phyloP scores from a whole-genome alignment of 2,329 filamentous ascomycete genomes.

The Alternaria incomplexa region DNA sequence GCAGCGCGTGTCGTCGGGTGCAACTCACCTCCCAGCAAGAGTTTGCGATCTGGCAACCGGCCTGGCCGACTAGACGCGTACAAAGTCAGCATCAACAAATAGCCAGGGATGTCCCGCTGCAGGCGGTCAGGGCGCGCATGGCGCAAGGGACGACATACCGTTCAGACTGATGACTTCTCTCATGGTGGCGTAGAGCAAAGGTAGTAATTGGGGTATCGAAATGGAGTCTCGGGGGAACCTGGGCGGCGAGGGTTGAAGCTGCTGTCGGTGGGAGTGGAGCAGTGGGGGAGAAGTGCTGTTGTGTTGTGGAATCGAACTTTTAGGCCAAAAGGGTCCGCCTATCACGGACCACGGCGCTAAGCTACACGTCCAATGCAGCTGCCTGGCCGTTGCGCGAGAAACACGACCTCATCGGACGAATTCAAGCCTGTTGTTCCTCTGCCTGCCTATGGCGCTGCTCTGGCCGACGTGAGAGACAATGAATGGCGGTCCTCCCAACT shows the following conservation, averaged over 20 bases:
- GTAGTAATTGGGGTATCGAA: constrained; percentile 42
- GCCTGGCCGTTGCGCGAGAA: constrained; percentile 5
- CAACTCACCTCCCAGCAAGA: constrained; percentile 98
- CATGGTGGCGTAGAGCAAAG: constrained; percentile 67
- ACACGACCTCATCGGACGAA: background rate
- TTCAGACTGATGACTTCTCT: constrained; percentile 99
- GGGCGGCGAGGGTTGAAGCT: constrained; percentile 26
- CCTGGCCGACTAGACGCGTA: constrained; percentile 86
- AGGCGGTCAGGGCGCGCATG: constrained; percentile 53
- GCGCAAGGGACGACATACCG: constrained; percentile 67
- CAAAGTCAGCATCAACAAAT: constrained; percentile 59
- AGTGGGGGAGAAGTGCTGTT: constrained; percentile 30
- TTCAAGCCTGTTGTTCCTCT: background rate
- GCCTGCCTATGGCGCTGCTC: constrained; percentile 10
- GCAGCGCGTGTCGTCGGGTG: constrained; percentile 10
- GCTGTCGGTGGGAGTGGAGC: constrained; percentile 21
- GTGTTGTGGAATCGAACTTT: constrained; percentile 22
- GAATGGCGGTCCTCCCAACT: background rate
- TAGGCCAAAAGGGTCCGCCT: constrained; percentile 9
- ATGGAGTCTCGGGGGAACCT: constrained; percentile 26
- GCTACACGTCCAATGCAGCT: constrained; percentile 9
- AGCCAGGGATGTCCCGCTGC: constrained; percentile 27
- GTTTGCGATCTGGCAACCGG: constrained; percentile 99
- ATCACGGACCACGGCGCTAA: constrained; percentile 17
- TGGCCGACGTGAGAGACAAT: constrained; percentile 22